Percentiles rank a stretch among this genome's conserved stretches.
These are phyloP conservation scores for Dicorynia guianensis DNA, from an alignment of 306 rosid genomes.

Conservation along the genomic window DNA sequence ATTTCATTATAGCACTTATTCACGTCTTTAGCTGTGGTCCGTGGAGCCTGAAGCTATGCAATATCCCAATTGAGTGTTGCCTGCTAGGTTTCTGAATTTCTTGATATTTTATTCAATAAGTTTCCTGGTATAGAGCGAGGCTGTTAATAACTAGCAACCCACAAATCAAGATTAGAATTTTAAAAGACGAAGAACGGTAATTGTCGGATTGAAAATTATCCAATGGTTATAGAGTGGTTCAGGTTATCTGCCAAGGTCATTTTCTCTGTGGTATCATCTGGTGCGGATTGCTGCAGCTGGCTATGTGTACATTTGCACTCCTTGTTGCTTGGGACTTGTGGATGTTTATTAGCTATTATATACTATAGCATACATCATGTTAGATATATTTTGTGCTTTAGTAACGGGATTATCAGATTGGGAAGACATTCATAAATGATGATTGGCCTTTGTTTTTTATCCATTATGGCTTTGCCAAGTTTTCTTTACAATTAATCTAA, in stretches of 20 bases:
- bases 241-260: background rate
- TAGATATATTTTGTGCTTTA: too few species aligned
- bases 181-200: background rate
- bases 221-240: background rate
- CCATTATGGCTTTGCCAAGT: too few species aligned
- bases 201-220: background rate
- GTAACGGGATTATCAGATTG: too few species aligned
- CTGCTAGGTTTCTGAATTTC: background rate
- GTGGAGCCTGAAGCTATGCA: background rate
- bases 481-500: too few species aligned
- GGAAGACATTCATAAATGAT: too few species aligned
- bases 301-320: too few species aligned
- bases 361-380: too few species aligned
- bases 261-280: background rate
- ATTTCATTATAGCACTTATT: background rate
- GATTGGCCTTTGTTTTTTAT: too few species aligned
- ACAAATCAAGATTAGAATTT: background rate
- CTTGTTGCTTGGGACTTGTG: too few species aligned
- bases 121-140: background rate
- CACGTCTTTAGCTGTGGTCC: background rate
- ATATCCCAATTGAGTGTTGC: background rate
- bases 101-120: background rate
- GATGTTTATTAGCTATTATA: too few species aligned
- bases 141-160: background rate
- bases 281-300: too few species aligned